Base-by-base conservation (phyloP, 176 grass and related monocot species). In the Oropetium thomaeum region DNA sequence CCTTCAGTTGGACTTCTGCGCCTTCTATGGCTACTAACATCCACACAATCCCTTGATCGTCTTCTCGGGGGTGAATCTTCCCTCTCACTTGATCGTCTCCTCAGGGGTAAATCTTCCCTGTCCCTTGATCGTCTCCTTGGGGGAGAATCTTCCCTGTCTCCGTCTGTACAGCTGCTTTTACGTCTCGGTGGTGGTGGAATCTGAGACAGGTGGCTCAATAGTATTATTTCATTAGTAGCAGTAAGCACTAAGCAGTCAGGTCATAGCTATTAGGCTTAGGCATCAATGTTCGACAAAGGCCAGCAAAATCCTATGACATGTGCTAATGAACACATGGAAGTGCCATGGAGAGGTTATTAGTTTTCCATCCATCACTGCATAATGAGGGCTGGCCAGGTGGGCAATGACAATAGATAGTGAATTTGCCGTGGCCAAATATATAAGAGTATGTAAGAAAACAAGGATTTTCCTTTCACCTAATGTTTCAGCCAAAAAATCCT, bases 131-230 rank as follows among this genome's bases (percentile, higher is more conserved):
- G n/a, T n/a, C n/a, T n/a, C 65, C 69, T 82, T 11, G 55, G 68
- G 63, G 78, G 78, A 80, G 92, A 92, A 35, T 87, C 89, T 81
- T 80, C 80, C 71, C 10, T 74, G 4, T 88, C 62, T n/a, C n/a
- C n/a, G n/a, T n/a, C n/a, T n/a, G n/a, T n/a, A n/a, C n/a, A n/a
- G n/a, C 78, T 30, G 20, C 51, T 81, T 81, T 74, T 84, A 37
- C 76, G 38, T 67, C 84, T 84, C 0, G 95, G 95, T 27, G 88
- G 86, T 60, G 88, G 83, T 42, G 91, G 91, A 72, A 92, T 37
- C 95, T 93, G 61, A 27, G 61, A 58, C 77, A 31, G 28, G 59
- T 29, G 47, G 13, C 16, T 70, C 48, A 52, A 70, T 32, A 65
- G 23, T 35, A 30, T 26, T 51, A 76, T 44, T 77, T 17, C 25